Evolutionary conservation across 148 eudicot genomes (phyloP).

Genomic region (Fagopyrum esculentum): DNA sequence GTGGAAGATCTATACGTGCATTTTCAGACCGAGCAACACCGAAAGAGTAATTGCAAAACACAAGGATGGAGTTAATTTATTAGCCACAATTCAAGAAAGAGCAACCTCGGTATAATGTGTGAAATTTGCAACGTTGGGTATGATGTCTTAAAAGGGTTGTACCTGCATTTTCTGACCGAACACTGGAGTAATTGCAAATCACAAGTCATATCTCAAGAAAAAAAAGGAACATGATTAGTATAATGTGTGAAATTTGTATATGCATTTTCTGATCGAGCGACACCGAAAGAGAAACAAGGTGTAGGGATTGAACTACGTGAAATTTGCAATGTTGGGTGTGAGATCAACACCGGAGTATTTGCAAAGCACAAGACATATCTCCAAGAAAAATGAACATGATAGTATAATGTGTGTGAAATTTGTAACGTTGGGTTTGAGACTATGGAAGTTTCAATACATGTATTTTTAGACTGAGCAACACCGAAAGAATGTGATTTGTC

Average conservation of each 20-base stretch:
- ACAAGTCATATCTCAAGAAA: too few species aligned
- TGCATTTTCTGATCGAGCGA: too few species aligned
- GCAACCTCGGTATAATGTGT: not conserved
- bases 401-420: not conserved
- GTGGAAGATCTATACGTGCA: not conserved
- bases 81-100: not conserved
- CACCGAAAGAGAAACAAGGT: too few species aligned
- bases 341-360: too few species aligned
- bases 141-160: not conserved
- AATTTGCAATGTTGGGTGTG: too few species aligned
- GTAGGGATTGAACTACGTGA: too few species aligned
- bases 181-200: too few species aligned
- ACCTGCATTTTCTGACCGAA: too few species aligned
- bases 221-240: too few species aligned
- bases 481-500: not conserved
- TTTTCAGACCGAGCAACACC: not conserved
- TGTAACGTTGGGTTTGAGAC: not conserved
- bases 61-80: not conserved
- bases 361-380: not conserved
- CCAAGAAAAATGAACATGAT: not conserved
- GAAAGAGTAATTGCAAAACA: not conserved
- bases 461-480: not conserved
- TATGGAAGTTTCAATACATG: not conserved
- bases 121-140: not conserved
- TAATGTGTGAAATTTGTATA: too few species aligned